Conservation (phyloP, 768 basidiomycete genomes). For the Austroboletus eburneus region DNA sequence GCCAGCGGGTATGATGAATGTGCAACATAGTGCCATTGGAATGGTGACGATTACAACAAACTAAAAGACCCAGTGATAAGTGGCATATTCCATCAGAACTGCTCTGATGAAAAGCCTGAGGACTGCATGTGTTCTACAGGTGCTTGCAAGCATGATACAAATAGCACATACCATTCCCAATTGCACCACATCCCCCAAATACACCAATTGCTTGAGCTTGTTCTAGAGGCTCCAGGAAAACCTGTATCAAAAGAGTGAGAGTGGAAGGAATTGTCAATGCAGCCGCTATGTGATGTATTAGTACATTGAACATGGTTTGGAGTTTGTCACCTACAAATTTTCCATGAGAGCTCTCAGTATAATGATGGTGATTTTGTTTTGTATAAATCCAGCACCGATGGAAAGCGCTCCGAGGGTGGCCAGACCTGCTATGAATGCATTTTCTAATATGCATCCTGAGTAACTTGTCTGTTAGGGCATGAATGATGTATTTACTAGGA, state of each 20-base stretch:
- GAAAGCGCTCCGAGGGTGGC: conserved; percentile 39
- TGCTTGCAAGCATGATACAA: not conserved
- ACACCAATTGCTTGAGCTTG: conserved; percentile 47
- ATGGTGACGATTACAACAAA: conserved; percentile 38
- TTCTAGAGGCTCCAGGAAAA: conserved; percentile 43
- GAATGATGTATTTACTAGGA: conserved; percentile 26
- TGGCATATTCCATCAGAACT: conserved; percentile 35
- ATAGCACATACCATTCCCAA: conserved; percentile 38
- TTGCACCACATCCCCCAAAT: conserved; percentile 43
- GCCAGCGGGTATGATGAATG: conserved; percentile 34
- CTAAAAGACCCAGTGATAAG: conserved; percentile 52
- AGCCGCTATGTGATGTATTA: conserved; percentile 33
- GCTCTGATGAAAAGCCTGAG: conserved; percentile 42
- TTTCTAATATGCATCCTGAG: conserved; percentile 36
- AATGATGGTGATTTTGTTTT: conserved; percentile 44
- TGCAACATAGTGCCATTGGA: conserved; percentile 27
- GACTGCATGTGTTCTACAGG: conserved; percentile 32
- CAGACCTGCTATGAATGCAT: conserved; percentile 40
- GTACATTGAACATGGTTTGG: not conserved
- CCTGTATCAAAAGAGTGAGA: conserved; percentile 44
- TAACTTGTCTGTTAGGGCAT: conserved; percentile 22
- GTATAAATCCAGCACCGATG: conserved; percentile 42
- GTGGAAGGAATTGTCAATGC: conserved; percentile 50
- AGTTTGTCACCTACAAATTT: conserved; percentile 33
- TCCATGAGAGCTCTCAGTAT: conserved; percentile 51